Conservation (phyloP, 2,329 filamentous ascomycete species). For the Cercospora berteroae region DNA sequence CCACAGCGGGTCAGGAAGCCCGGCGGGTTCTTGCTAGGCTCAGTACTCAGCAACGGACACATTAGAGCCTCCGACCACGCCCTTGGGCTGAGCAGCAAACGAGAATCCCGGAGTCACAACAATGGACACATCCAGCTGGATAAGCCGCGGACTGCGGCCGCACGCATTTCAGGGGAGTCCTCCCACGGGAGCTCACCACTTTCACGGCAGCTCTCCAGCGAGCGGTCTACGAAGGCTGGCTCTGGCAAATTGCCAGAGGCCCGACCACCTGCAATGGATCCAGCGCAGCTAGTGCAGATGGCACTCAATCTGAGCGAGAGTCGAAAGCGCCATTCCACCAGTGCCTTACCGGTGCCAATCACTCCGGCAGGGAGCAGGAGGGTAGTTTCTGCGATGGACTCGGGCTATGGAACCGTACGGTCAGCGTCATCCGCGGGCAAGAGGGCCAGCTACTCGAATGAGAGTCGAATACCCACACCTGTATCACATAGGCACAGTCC, state of each 20-base stretch:
- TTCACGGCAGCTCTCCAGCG: conserved; percentile 28
- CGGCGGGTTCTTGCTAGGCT: conserved; percentile 42
- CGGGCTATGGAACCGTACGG: conserved; percentile 30
- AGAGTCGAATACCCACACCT: conserved; percentile 13
- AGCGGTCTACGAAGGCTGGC: conserved; percentile 9
- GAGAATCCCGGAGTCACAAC: conserved; percentile 11
- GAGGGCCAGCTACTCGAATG: conserved; percentile 16
- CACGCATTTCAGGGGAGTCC: conserved; percentile 29
- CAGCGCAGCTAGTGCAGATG: conserved; percentile 88
- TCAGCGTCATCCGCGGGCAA: conserved; percentile 55
- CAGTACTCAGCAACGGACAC: conserved; percentile 29
- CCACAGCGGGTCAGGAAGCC: conserved; percentile 32
- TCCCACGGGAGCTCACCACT: conserved; percentile 33
- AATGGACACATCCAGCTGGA: conserved; percentile 24
- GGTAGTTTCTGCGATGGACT: conserved; percentile 44
- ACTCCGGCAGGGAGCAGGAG: conserved; percentile 52
- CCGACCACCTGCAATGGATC: conserved; percentile 63
- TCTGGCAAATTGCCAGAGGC: conserved; percentile 6
- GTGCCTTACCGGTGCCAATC: conserved; percentile 54
- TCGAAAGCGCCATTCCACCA: conserved; percentile 61
- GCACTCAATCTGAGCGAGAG: conserved; percentile 85
- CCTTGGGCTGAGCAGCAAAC: conserved; percentile 24
- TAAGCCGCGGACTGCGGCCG: conserved; percentile 17
- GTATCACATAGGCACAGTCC: conserved; percentile 17
- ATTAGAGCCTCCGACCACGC: conserved; percentile 2